Evolutionary conservation across 768 basidiomycete species (phyloP), one percentile per base, ranked within the genome.

Genomic region (Kwoniella newhampshirensis): DNA sequence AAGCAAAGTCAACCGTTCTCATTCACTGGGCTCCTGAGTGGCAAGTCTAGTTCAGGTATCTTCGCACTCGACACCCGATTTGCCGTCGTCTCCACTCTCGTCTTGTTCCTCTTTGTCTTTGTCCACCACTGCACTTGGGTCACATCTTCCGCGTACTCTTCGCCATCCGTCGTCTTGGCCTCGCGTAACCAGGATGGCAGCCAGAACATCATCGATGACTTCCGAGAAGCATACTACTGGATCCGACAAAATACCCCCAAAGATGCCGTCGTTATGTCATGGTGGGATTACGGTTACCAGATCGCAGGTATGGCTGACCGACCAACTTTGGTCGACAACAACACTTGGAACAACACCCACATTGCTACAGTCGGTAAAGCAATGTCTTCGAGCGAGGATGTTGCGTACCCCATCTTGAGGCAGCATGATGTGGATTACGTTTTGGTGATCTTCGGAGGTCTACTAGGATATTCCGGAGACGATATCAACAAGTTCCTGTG

Each of bases 241-340:
- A 77, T 99, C 45, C 82, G 96, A 50, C 88, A 93, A 79, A 99
- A 98, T 79, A 99, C 96, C 2, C 82, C 87, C 4, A 81, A 91
- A 76, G 86, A 89, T 59, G 86, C 91, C 4, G 93, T 98, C 28
- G 86, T 98, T 23, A 93, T 94, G 91, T 90, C 88, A 59, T 99
- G 96, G 96, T 98, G 96, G 96, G 96, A 98, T 79, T 99, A 98
- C 66, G 96, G 94, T 26, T 98, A 99, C 75, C 94, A 98, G 77
- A 97, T 98, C 71, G 96, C 96, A 37, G 96, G 96, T 37, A 96
- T 98, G 89, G 93, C 96, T 21, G 92, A 98, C 78, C 81, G 94
- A 42, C 86, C 91, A 13, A 98, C 94, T 1, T 79, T 98, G 64
- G 94, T 98, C 18, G 94, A 99, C 77, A 98, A 99, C 79, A 97